These are phyloP conservation scores for Eurotiales sp. DNA, from an alignment of 2,329 filamentous ascomycete species.

Conservation along the genomic window DNA sequence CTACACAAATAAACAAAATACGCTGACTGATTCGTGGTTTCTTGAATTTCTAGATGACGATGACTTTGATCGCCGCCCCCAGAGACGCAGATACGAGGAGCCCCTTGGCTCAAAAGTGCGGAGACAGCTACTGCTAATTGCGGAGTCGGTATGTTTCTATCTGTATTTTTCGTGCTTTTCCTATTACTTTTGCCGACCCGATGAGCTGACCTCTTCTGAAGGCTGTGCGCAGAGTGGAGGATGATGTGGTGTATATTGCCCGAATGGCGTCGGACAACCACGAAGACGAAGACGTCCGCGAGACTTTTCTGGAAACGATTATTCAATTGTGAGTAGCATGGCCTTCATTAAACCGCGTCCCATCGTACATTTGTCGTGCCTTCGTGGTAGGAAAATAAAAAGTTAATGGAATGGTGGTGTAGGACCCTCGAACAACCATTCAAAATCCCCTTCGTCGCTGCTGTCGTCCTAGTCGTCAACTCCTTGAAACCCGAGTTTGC, in stretches of 20 bases:
- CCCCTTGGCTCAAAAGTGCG: constrained; percentile 69
- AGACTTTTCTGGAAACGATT: constrained; percentile 67
- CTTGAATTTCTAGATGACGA: constrained; percentile 62
- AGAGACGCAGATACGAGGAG: constrained; percentile 70
- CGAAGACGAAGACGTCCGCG: constrained; percentile 75
- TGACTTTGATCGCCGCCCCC: constrained; percentile 67
- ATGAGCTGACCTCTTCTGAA: constrained; percentile 19
- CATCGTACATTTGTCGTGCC: constrained; percentile 9
- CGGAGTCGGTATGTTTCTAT: constrained; percentile 59
- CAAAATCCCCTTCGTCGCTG: constrained; percentile 93
- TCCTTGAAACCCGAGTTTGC: constrained; percentile 71
- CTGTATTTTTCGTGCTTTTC: constrained; percentile 1
- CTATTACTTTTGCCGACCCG: neutral
- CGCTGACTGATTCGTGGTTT: neutral
- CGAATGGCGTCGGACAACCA: constrained; percentile 76
- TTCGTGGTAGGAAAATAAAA: neutral
- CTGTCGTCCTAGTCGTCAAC: constrained; percentile 76
- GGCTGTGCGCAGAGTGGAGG: constrained; percentile 70
- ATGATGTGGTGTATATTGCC: constrained; percentile 72
- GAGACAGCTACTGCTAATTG: constrained; percentile 73
- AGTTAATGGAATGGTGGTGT: neutral
- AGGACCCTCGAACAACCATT: constrained; percentile 84
- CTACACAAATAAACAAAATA: neutral
- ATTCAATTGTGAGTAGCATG: constrained; percentile 72
- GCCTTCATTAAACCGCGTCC: too few species aligned